Conservation (phyloP, 2,329 filamentous ascomycete species). For the Calonectria montana region DNA sequence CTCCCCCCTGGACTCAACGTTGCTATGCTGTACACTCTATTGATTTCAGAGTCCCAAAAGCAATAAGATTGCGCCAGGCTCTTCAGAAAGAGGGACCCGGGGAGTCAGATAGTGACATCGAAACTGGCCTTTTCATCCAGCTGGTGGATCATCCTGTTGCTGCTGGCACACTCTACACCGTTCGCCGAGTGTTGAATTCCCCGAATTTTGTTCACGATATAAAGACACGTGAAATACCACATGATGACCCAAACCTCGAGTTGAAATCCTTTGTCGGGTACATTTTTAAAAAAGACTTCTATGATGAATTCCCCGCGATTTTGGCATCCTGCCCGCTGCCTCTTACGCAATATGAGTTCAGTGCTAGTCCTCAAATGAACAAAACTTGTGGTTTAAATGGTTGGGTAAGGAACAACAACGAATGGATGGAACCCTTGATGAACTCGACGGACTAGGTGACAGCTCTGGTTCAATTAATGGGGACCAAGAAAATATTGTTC, state of each 20-base stretch:
- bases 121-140: slow-evolving; percentile 35
- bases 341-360: not conserved
- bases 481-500: slow-evolving; percentile 25
- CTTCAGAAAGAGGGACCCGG: not conserved
- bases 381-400: not conserved
- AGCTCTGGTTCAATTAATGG: slow-evolving; percentile 28
- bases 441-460: slow-evolving; percentile 37
- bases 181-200: slow-evolving; percentile 5
- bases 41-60: slow-evolving; percentile 24
- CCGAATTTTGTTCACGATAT: slow-evolving; percentile 17
- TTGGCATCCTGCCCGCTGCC: slow-evolving; percentile 11
- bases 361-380: not conserved
- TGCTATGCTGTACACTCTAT: slow-evolving; percentile 27
- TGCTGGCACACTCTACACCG: slow-evolving; percentile 27
- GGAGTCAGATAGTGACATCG: not conserved
- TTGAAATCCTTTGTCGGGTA: slow-evolving; percentile 27
- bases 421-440: not conserved
- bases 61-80: not conserved
- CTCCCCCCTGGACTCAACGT: slow-evolving; percentile 29
- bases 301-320: slow-evolving; percentile 16
- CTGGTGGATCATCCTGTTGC: not conserved
- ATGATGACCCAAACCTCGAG: slow-evolving; percentile 20
- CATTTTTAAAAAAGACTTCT: slow-evolving; percentile 34
- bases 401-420: not conserved
- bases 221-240: slow-evolving; percentile 9